Percentiles rank a stretch among this genome's conserved stretches.
phyloP scores from a whole-genome alignment of 257 asterid genomes.

The Fraxinus quadrangulata region DNA sequence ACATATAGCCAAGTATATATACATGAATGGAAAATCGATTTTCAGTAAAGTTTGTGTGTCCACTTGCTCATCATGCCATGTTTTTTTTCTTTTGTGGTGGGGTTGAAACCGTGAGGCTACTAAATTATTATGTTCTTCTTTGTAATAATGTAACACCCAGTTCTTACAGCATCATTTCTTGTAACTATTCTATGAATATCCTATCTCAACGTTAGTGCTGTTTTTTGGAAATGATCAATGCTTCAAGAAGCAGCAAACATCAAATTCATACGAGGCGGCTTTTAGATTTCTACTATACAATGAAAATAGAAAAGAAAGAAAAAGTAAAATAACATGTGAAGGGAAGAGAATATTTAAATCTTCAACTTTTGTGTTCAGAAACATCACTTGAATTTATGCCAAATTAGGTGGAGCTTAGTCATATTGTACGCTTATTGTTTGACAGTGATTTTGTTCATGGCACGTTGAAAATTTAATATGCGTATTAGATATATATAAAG shows the following conservation, averaged over 20 bases:
- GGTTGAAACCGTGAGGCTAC: constrained; percentile 30
- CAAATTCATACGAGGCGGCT: constrained; percentile 18
- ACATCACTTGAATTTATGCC: background rate
- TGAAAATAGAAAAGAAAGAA: constrained; percentile 12
- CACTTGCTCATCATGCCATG: background rate
- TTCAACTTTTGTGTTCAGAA: background rate
- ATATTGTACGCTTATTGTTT: too few species aligned
- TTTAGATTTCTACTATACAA: constrained; percentile 6
- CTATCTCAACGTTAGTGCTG: constrained; percentile 19
- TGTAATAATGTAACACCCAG: constrained; percentile 27
- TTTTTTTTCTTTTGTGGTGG: constrained; percentile 22
- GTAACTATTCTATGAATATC: constrained; percentile 6
- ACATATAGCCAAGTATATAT: constrained; percentile 49
- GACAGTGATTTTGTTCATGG: background rate
- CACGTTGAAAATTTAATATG: too few species aligned
- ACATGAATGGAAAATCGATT: constrained; percentile 38
- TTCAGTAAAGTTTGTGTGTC: constrained; percentile 17
- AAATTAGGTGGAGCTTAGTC: background rate
- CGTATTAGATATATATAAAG: background rate
- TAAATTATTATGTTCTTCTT: constrained; percentile 31
- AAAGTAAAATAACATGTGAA: background rate
- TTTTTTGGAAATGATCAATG: constrained; percentile 17
- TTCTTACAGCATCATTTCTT: constrained; percentile 20
- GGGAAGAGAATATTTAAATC: background rate
- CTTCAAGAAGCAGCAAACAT: constrained; percentile 35